Base-by-base conservation (phyloP, 768 basidiomycete species). In the Suillus subluteus region DNA sequence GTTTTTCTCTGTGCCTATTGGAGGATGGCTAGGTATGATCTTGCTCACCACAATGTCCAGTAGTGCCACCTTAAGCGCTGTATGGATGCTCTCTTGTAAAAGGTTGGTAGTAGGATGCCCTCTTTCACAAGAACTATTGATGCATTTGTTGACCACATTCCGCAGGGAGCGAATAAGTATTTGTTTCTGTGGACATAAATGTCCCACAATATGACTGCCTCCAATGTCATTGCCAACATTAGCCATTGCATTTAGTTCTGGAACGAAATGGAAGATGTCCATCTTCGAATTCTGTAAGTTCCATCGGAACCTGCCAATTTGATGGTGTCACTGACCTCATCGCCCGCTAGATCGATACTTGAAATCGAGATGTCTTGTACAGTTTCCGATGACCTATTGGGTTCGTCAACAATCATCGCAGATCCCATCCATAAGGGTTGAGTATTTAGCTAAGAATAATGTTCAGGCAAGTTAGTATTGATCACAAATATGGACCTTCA, bases 361-460 rank as follows among this genome's bases (percentile, higher is more conserved):
- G 44, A 7, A 9, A 21, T 46, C 18, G 21, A 9, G 44, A 46
- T 8, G 8, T 46, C 18, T 46, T 46, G 44, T 46, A 0, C 44
- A 46, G 2, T 46, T 46, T 8, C 21, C 9, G 21, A 46, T 46
- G 44, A 46, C 21, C 30, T 32, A 48, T 3, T 48, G 46, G 46
- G 9, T n/a, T 48, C n/a, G 1, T 48, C 46, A n/a, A 48, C n/a
- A 3, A 48, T n/a, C 46, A 48, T 48, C 9, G 11, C n/a, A 3
- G 46, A 48, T 48, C 46, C 46, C 46, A 48, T 48, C 46, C 46
- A 48, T 5, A 48, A 48, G 46, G n/a, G n/a, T n/a, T 48, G 46
- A 48, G 46, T 48, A 48, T 48, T 9, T 3, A 46, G 44, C 44
- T 46, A 21, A 46, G 7, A 46, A 46, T 46, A 9, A 46, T 8